phyloP scores from a whole-genome alignment of 164 flowering plant species.

The Santalum album region DNA sequence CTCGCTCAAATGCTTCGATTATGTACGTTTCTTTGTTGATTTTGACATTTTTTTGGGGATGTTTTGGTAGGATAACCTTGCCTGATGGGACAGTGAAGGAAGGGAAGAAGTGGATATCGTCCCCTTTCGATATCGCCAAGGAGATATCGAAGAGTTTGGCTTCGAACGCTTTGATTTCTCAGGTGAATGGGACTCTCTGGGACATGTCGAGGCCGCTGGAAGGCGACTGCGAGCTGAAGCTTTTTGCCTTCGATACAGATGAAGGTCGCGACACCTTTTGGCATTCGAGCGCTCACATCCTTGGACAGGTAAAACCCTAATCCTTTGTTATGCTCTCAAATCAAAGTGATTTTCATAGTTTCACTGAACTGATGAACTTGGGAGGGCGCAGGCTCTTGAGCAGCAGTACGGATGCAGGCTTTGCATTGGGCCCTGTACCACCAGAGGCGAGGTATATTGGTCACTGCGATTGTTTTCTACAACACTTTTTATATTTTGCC shows the following conservation, averaged over 20 bases:
- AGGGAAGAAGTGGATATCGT: conserved; percentile 68
- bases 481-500: too few species aligned
- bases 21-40: background rate
- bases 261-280: conserved; percentile 95
- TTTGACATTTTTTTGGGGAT: background rate
- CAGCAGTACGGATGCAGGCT: conserved; percentile 80
- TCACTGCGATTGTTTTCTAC: background rate
- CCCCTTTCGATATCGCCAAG: conserved; percentile 67
- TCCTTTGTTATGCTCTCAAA: background rate
- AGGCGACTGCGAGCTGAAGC: conserved; percentile 63
- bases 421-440: conserved; percentile 97
- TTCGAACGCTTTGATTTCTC: conserved; percentile 56
- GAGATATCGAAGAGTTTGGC: conserved; percentile 70
- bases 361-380: background rate
- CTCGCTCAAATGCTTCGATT: background rate
- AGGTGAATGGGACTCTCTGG: conserved; percentile 78
- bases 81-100: conserved; percentile 80
- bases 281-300: conserved; percentile 99
- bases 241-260: conserved; percentile 63
- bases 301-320: conserved; percentile 54
- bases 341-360: background rate
- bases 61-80: conserved; percentile 51
- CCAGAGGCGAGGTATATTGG: conserved; percentile 85
- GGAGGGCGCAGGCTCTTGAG: conserved; percentile 60
- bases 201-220: conserved; percentile 89